Evolutionary conservation across 345 rosid genomes (phyloP), one percentile per base, ranked within the genome.

Genomic region (Kandelia obovata): DNA sequence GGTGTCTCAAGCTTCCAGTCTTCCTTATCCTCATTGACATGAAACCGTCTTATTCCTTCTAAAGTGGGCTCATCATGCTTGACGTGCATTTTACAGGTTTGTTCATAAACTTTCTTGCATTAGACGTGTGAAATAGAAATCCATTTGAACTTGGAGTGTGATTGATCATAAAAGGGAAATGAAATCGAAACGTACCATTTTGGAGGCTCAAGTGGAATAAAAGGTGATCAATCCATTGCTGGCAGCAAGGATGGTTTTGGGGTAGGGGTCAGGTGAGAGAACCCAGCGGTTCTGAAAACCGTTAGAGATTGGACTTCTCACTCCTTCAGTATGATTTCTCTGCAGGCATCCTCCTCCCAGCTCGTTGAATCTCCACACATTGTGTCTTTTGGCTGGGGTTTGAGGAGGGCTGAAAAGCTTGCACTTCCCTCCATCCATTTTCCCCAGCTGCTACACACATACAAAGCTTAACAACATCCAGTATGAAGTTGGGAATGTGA

Each of bases 211-310:
- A 55, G 94, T 77, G 67, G 88, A 71, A 74, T 90, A 88, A 5
- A 89, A 86, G 62, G 89, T 81, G 70, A 95, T 34, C 15, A 84
- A 84, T 66, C 99, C 97, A 61, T 95, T 92, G 49, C 99, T 95
- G 68, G 91, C 77, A 55, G 92, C 96, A 61, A 78, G 85, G 72
- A 95, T 68, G 64, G 78, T 62, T 61, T 88, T 89, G 0, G 93
- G 64, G 66, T 78, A 58, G 34, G 87, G 83, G 75, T 69, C 79
- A 25, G 35, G 61, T 27, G 93, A 80, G 61, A 96, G 96, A 58
- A 87, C 82, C 96, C 97, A 92, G 79, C 82, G 55, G 96, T 84
- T 72, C 96, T 78, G 71, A 90, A 92, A 0, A 90, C 93, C 63
- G 91, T 91, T 21, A 86, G 89, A 52, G 87, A 79, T 63, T 76